These are phyloP conservation scores for Leishmania gerbilli DNA, from an alignment of 208 protist genomes.

Conservation along the genomic window DNA sequence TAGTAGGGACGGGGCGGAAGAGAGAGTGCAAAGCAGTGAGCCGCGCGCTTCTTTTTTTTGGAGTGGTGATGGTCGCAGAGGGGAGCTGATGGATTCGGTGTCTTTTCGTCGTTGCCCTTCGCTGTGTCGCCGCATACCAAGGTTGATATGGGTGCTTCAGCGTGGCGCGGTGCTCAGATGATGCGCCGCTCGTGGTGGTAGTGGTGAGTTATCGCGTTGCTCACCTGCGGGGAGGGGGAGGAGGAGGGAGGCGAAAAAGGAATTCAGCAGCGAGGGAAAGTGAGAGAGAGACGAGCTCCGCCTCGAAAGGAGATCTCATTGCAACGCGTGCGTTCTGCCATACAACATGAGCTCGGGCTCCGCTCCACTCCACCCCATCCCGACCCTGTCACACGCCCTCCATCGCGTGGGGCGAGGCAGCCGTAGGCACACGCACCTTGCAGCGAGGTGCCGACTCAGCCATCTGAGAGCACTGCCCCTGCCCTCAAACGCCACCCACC, in stretches of 20 bases:
- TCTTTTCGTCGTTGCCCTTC: neutral
- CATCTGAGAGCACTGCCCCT: neutral
- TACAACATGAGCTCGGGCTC: neutral
- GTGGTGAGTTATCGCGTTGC: no score
- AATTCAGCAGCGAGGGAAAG: neutral
- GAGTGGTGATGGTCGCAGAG: neutral
- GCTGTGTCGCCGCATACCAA: neutral
- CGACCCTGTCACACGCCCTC: neutral
- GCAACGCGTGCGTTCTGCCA: neutral
- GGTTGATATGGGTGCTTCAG: neutral
- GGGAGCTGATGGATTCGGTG: neutral
- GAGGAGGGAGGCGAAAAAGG: neutral
- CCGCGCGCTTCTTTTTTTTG: neutral
- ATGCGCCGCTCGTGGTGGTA: neutral
- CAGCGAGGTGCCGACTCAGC: neutral
- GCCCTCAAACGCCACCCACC: neutral
- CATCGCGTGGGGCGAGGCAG: no score
- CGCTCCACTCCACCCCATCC: neutral
- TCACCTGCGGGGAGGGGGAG: neutral
- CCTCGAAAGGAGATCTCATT: neutral
- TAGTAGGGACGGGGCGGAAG: neutral
- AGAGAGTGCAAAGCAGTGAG: neutral
- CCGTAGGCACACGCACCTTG: neutral
- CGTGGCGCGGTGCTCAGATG: neutral
- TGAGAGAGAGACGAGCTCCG: neutral